Percentiles rank a stretch among this genome's conserved stretches.
phyloP scores from a whole-genome alignment of 2,329 filamentous ascomycete genomes.

The Ophiostoma australiae region DNA sequence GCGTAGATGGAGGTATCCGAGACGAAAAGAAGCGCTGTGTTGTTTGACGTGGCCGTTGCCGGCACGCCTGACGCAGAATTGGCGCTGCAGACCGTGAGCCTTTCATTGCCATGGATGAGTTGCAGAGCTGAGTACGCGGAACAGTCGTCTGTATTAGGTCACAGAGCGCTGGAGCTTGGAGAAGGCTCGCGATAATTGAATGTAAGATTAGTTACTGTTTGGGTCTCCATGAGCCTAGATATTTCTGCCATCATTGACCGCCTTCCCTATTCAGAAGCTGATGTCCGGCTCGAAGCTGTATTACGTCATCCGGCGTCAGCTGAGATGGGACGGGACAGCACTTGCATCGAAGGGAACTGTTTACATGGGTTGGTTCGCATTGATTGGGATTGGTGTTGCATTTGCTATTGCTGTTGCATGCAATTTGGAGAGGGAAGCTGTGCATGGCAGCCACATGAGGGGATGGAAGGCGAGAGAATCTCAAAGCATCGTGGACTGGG shows the following conservation, averaged over 20 bases:
- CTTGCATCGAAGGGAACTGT: too few relatives aligned
- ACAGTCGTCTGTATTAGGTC: background rate
- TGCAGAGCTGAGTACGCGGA: background rate
- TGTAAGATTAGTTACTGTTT: background rate
- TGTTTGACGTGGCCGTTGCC: background rate
- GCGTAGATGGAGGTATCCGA: background rate
- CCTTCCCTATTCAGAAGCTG: background rate
- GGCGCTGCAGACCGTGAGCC: slow-evolving; percentile 19
- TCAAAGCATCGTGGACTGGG: background rate
- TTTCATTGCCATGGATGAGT: slow-evolving; percentile 14
- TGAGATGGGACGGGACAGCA: too few relatives aligned
- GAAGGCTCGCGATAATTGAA: background rate
- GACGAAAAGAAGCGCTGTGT: background rate
- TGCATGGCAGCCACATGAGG: background rate
- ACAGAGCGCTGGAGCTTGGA: background rate
- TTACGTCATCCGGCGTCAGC: background rate
- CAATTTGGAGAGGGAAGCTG: too few relatives aligned
- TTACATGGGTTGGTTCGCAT: too few relatives aligned
- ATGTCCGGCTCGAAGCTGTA: background rate
- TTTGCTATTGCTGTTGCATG: background rate
- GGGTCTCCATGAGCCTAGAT: background rate
- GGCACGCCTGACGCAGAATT: slow-evolving; percentile 20
- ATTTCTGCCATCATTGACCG: slow-evolving; percentile 19
- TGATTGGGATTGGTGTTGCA: too few relatives aligned
- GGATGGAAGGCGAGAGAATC: background rate